Evolutionary conservation across 768 basidiomycete genomes (phyloP), one percentile per base, ranked within the genome.

Genomic region (Mrakia gelida): DNA sequence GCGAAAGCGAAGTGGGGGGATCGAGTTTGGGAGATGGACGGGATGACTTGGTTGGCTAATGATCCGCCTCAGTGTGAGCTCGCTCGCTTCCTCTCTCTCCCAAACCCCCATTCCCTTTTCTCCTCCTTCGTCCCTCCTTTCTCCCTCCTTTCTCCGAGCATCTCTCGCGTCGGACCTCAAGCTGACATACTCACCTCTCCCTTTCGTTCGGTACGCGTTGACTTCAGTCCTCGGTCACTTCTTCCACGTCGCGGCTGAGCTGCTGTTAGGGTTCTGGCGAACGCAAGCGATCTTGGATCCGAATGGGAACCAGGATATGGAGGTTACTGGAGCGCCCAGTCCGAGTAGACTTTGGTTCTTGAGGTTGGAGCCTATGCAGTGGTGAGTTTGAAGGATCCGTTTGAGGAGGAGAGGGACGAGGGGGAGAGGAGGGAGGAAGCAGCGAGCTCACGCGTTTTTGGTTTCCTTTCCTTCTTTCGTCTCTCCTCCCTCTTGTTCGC

Each of bases 1-100:
- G 59, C 59, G 3, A 26, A 15, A 11, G 59, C n/a, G 59, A 26
- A 18, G 10, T 59, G 59, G 59, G 59, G 59, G 28, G 59, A 59
- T 59, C 59, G 59, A n/a, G 59, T 59, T 10, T 59, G 59, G 59
- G 59, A 59, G 59, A 59, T 59, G 59, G 59, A 59, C 59, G 59
- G 59, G n/a, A 59, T 59, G 59, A 59, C 59, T 28, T 59, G 59
- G 59, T 28, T 59, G 26, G 59, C 59, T 2, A 59, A 59, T 8
- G 59, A 59, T 28, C 59, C 59, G 13, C 26, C 59, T 59, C 59
- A 59, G n/a, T 59, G 49, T 52, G 49, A 52, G 49, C 15, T 52
- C 45, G 41, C 41, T 43, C 6, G 11, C 41, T 43, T 43, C 41
- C 41, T 11, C 11, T 43, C 41, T 11, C 41, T 43, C n/a, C n/a